These are phyloP conservation scores for Cyclotella kingstonii DNA, from an alignment of 108 stramenopile genomes.

Conservation along the genomic window DNA sequence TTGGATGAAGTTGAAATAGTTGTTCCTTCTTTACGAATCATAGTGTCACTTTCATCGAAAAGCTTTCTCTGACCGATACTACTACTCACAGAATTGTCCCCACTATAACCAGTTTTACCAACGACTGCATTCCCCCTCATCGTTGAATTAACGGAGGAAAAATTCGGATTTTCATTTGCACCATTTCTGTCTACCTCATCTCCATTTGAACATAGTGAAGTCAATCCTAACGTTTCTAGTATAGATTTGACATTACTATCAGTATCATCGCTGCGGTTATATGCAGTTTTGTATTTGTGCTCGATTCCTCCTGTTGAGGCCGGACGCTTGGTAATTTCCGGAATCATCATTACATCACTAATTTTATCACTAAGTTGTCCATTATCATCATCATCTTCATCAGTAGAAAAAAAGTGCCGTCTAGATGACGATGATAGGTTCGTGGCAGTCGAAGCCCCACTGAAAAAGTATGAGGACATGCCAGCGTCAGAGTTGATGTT, in stretches of 20 bases:
- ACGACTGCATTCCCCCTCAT: too few species aligned
- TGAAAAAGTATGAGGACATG: slow-evolving; percentile 4
- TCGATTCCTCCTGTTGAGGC: slow-evolving; percentile 70
- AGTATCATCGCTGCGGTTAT: slow-evolving; percentile 5
- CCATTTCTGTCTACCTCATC: neutral
- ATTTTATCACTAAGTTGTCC: slow-evolving; percentile 32
- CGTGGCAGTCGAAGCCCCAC: slow-evolving; percentile 7
- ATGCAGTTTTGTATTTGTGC: slow-evolving; percentile 9
- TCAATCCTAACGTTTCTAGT: slow-evolving; percentile 43
- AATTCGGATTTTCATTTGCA: neutral
- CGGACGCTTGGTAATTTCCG: slow-evolving; percentile 41
- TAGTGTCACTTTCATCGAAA: slow-evolving; percentile 2
- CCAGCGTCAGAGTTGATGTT: too few species aligned
- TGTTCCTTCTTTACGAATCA: slow-evolving; percentile 11
- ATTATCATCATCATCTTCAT: slow-evolving; percentile 17
- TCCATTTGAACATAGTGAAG: slow-evolving; percentile 19
- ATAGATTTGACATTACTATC: slow-evolving; percentile 44
- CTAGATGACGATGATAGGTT: slow-evolving; percentile 7
- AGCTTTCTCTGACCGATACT: neutral
- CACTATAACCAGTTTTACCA: neutral
- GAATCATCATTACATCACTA: slow-evolving; percentile 33
- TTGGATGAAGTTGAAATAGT: slow-evolving; percentile 6
- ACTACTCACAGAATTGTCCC: neutral
- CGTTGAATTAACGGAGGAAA: neutral
- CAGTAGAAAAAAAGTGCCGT: slow-evolving; percentile 4